These are phyloP conservation scores for Phyllosticta paracitricarpa DNA, from an alignment of 2,329 filamentous ascomycete genomes.

Conservation along the genomic window DNA sequence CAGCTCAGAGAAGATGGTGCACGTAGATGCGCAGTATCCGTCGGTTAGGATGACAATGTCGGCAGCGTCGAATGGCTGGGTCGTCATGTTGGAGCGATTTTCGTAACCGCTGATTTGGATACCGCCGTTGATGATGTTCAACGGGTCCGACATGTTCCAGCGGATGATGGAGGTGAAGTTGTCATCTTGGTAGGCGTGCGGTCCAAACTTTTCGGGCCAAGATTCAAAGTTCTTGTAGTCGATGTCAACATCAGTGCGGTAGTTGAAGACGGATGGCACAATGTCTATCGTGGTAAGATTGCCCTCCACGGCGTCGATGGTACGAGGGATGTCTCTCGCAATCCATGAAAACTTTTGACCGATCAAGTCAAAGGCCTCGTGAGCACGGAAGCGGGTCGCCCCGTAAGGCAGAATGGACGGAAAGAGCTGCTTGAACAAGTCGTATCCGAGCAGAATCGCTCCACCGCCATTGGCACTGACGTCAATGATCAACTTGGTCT, in stretches of 20 bases:
- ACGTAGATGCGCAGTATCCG: conserved; percentile 50
- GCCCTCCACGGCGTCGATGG: conserved; percentile 21
- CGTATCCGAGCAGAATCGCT: conserved; percentile 49
- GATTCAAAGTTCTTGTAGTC: conserved; percentile 40
- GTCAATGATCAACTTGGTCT: conserved; percentile 52
- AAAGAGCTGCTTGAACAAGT: conserved; percentile 50
- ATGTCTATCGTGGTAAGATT: conserved; percentile 30
- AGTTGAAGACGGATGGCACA: conserved; percentile 36
- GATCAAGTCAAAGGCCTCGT: conserved; percentile 38
- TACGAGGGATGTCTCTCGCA: conserved; percentile 23
- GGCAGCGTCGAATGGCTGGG: conserved; percentile 44
- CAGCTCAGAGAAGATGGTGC: conserved; percentile 47
- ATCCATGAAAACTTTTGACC: conserved; percentile 29
- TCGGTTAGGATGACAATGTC: conserved; percentile 45
- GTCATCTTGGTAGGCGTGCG: conserved; percentile 31
- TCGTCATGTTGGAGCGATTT: conserved; percentile 36
- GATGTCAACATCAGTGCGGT: conserved; percentile 36
- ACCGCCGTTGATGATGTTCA: conserved; percentile 21
- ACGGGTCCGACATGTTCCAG: conserved; percentile 28
- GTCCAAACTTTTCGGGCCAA: conserved; percentile 34
- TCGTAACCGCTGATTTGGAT: conserved; percentile 28
- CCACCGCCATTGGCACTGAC: conserved; percentile 50
- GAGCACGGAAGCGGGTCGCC: conserved; percentile 41
- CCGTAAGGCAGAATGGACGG: conserved; percentile 41
- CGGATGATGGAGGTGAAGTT: conserved; percentile 23